Evolutionary conservation across 1,284 basidiomycete genomes (phyloP), one percentile per base, ranked within the genome.

Genomic region (Sphaerobolus stellatus): DNA sequence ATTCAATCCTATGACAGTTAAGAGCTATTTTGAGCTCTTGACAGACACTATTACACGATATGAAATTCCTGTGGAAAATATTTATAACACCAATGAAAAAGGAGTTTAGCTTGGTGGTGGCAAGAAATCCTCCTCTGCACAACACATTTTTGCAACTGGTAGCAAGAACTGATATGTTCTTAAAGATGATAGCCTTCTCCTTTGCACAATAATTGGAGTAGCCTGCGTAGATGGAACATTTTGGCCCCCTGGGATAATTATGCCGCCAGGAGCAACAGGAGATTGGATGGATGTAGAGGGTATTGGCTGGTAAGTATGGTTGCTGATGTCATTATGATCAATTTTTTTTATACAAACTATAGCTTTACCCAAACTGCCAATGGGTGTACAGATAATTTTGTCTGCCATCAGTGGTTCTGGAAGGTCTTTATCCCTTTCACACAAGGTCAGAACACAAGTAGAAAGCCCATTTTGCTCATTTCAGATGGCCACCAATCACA

Each of bases 311-410:
- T n/a, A n/a, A n/a, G n/a, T n/a, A n/a, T n/a, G n/a, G n/a, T n/a
- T n/a, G n/a, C n/a, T n/a, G n/a, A n/a, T n/a, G n/a, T n/a, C n/a
- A n/a, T n/a, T n/a, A n/a, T n/a, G n/a, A n/a, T n/a, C n/a, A n/a
- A n/a, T n/a, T n/a, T n/a, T n/a, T n/a, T n/a, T n/a, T n/a, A n/a
- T n/a, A n/a, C n/a, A n/a, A n/a, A n/a, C n/a, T n/a, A 30, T 29
- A 60, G 56, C 49, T 34, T 68, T 43, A 59, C 58, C 5, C 56
- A 60, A 4, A 71, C 72, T 1, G 57, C 62, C 22, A 75, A 71
- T 59, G 71, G 75, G 1, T 77, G 74, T 75, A 77, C 73, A 4
- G 63, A 70, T 57, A 61, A 75, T 45, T 55, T 63, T n/a, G 56
- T 72, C 3, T 62, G 70, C 16, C n/a, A 47, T 3, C 33, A 69